Evolutionary conservation across 371 early-diverging fungal species (phyloP).

Genomic region (Mortierella sp.): DNA sequence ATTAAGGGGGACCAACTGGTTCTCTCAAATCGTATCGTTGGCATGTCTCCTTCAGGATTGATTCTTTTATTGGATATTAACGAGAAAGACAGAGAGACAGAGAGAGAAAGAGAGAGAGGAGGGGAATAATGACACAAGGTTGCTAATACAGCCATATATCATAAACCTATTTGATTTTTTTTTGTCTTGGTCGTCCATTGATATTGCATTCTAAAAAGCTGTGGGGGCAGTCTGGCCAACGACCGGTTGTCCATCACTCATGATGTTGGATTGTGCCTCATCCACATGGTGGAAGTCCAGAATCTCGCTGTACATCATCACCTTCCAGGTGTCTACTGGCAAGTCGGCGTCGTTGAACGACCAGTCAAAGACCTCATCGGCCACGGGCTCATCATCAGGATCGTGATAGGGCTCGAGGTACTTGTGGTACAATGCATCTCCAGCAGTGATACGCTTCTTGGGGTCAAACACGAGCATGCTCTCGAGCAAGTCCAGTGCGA

Average conservation of each 20-base stretch:
- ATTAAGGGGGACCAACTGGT: not conserved
- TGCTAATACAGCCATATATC: no score
- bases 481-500: slow-evolving; percentile 89
- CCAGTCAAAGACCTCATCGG: slow-evolving; percentile 92
- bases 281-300: slow-evolving; percentile 73
- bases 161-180: no score
- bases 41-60: no score
- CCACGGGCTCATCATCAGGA: slow-evolving; percentile 90
- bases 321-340: slow-evolving; percentile 90
- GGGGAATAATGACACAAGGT: slow-evolving; percentile 3
- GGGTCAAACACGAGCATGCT: slow-evolving; percentile 96
- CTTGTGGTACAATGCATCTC: slow-evolving; percentile 85
- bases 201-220: no score
- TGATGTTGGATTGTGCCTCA: slow-evolving; percentile 22
- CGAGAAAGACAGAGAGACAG: no score
- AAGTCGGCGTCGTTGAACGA: slow-evolving; percentile 93
- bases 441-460: slow-evolving; percentile 88
- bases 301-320: slow-evolving; percentile 80
- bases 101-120: not conserved
- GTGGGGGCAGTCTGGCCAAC: slow-evolving; percentile 8
- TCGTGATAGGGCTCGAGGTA: slow-evolving; percentile 95
- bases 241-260: slow-evolving; percentile 13
- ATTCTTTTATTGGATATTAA: no score
- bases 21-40: not conserved
- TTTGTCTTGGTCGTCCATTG: no score